Evolutionary conservation across 768 basidiomycete species (phyloP), one percentile per base, ranked within the genome.

Genomic region (Kwoniella bestiolae): DNA sequence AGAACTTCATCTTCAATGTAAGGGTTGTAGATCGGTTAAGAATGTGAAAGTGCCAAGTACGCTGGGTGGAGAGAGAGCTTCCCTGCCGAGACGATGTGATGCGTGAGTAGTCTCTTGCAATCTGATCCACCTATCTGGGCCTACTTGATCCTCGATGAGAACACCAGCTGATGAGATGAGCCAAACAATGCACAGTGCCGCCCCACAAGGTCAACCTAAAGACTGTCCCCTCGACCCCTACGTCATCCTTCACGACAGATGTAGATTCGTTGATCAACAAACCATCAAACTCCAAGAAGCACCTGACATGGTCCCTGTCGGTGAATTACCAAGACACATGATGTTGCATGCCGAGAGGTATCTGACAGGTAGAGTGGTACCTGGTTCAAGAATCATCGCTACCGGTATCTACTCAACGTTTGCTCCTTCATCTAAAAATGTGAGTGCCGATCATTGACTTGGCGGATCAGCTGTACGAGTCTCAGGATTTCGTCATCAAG

Each of bases 221-320:
- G 90, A 94, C 69, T 99, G 96, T 76, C 94, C 94, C 0, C 80
- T 98, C 59, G 96, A 98, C 78, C 96, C 96, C 1, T 99, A 94
- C 82, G 85, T 93, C 57, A 94, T 99, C 77, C 84, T 97, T 16
- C 96, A 99, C 81, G 90, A 92, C 38, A 91, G 92, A 82, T 98
- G 92, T 32, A 85, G 87, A 5, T 99, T 98, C 77, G 90, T 94
- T 7, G 96, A 99, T 78, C 94, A 96, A 72, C 96, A 99, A 82
- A 91, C 87, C 11, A 85, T 99, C 72, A 99, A 99, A 80, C 86
- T 99, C 12, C 96, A 99, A 81, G 96, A 99, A 81, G 94, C 95
- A 18, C 96, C 96, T 0, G 96, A 99, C 80, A 96, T 97, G 92
- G 96, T 99, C 1, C 96, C 96, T 0, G 94, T 98, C 26, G 96